These are phyloP conservation scores for Leishmania gerbilli DNA, from an alignment of 208 protist species.

Conservation along the genomic window DNA sequence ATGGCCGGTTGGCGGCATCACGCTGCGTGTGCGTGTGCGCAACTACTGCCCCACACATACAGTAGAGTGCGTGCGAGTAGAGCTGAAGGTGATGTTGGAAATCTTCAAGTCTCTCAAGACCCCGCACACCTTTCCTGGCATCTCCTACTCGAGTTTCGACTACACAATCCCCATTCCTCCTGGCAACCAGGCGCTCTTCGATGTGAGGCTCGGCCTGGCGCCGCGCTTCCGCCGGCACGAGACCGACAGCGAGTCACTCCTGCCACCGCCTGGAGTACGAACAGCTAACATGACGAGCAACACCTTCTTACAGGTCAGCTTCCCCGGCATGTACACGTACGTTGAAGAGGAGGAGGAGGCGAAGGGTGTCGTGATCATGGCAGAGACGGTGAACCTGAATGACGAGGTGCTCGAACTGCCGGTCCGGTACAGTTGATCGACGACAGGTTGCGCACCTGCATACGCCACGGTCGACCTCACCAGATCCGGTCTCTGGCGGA, in stretches of 20 bases:
- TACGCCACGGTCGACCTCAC: not conserved
- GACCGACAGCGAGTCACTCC: slow-evolving; percentile 36
- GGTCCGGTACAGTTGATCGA: slow-evolving; percentile 44
- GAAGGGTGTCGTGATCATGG: slow-evolving; percentile 44
- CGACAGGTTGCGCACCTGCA: not conserved
- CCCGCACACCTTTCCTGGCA: slow-evolving; percentile 37
- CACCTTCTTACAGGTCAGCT: slow-evolving; percentile 48
- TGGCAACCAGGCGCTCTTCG: slow-evolving; percentile 43
- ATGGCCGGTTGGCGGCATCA: slow-evolving; percentile 44
- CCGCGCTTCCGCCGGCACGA: slow-evolving; percentile 49
- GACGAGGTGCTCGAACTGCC: slow-evolving; percentile 62
- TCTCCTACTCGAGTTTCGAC: slow-evolving; percentile 51
- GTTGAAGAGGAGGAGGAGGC: slow-evolving; percentile 60
- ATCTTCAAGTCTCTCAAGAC: slow-evolving; percentile 67
- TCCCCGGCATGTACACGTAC: slow-evolving; percentile 55
- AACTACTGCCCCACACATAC: slow-evolving; percentile 39
- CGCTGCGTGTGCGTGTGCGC: slow-evolving; percentile 49
- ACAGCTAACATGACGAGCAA: slow-evolving; percentile 54
- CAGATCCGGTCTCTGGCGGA: not conserved
- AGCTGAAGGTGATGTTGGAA: slow-evolving; percentile 52
- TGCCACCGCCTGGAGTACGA: slow-evolving; percentile 57
- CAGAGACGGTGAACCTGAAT: slow-evolving; percentile 51
- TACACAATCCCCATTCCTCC: slow-evolving; percentile 52
- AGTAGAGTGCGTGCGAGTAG: slow-evolving; percentile 45
- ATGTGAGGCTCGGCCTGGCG: slow-evolving; percentile 37